phyloP scores from a whole-genome alignment of 2,329 filamentous ascomycete genomes.

The Lecanosticta acicola region DNA sequence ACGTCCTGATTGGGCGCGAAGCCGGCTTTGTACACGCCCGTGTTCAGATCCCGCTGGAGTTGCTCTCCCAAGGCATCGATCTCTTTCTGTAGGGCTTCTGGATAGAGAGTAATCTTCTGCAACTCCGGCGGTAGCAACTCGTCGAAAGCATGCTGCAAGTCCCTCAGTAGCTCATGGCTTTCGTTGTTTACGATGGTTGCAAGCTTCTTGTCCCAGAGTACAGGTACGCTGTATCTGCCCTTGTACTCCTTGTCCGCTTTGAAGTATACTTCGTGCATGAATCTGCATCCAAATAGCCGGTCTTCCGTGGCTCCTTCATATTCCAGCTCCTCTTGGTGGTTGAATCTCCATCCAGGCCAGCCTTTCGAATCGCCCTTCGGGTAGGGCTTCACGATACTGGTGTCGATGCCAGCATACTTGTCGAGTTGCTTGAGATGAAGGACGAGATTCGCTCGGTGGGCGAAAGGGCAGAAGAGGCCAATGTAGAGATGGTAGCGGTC shows the following conservation, averaged over 20 bases:
- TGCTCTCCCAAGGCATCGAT: conserved; percentile 52
- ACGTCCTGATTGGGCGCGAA: conserved; percentile 52
- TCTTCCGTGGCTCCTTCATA: conserved; percentile 54
- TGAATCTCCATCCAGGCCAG: conserved; percentile 59
- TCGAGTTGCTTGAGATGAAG: conserved; percentile 55
- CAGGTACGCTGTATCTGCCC: conserved; percentile 55
- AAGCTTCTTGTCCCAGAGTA: conserved; percentile 57
- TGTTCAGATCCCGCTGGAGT: conserved; percentile 54
- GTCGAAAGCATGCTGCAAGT: conserved; percentile 54
- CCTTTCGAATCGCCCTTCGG: conserved; percentile 60
- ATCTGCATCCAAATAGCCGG: conserved; percentile 52
- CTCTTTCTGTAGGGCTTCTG: conserved; percentile 39
- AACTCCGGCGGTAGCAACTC: conserved; percentile 41
- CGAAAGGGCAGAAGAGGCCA: conserved; percentile 61
- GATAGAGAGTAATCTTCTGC: conserved; percentile 49
- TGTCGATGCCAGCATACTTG: conserved; percentile 43
- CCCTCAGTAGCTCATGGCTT: conserved; percentile 53
- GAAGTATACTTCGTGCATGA: conserved; percentile 59
- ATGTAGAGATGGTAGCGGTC: conserved; percentile 54
- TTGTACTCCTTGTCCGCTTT: conserved; percentile 55
- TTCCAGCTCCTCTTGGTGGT: conserved; percentile 40
- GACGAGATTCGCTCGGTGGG: conserved; percentile 55
- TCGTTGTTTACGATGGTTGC: conserved; percentile 57
- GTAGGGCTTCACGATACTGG: conserved; percentile 59
- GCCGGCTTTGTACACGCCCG: conserved; percentile 55